Conservation (phyloP, 306 rosid genomes). For the Acacia melanoxylon region DNA sequence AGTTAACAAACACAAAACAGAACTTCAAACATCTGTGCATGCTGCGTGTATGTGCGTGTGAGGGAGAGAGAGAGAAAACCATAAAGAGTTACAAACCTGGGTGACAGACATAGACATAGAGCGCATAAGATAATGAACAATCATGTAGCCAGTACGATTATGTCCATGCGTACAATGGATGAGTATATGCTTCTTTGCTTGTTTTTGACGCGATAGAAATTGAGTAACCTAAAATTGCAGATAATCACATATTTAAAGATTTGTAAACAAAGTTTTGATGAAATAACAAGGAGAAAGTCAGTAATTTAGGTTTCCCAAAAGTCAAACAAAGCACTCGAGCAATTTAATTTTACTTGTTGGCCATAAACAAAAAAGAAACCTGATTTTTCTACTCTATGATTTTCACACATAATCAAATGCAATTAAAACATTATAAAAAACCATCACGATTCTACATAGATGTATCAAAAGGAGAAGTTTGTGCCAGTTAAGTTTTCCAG, state of each 20-base stretch:
- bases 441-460: background rate
- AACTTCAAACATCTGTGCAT: background rate
- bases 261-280: background rate
- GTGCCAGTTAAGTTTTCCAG: background rate
- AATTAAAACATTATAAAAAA: background rate
- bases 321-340: background rate
- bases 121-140: conserved; percentile 69
- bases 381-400: background rate
- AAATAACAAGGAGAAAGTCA: conserved; percentile 13
- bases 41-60: background rate
- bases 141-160: conserved; percentile 85
- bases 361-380: background rate
- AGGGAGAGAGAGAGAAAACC: background rate
- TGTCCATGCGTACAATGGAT: conserved; percentile 83
- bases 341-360: background rate
- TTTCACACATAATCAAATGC: background rate
- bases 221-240: conserved; percentile 51
- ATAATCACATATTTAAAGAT: background rate
- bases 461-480: background rate
- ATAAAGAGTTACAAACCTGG: conserved; percentile 45
- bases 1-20: background rate
- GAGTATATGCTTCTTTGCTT: conserved; percentile 64
- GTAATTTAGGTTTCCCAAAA: background rate
- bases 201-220: conserved; percentile 66
- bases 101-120: conserved; percentile 46